These are phyloP conservation scores for Cyclostephanos invisitatus DNA, from an alignment of 108 stramenopile genomes.

Conservation along the genomic window DNA sequence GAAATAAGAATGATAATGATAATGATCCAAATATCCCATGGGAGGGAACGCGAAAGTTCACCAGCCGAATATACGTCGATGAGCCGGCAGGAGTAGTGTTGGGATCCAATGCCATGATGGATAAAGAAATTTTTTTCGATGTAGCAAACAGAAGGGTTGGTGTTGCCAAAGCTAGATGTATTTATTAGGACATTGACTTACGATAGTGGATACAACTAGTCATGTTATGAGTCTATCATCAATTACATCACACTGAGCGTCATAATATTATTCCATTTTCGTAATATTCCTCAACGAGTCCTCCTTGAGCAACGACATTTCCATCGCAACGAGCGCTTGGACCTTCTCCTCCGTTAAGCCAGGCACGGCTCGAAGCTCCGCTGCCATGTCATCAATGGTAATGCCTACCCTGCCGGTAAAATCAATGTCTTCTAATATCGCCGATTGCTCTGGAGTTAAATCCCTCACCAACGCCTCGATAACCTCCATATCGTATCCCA, in stretches of 20 bases:
- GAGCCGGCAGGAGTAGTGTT: conserved; percentile 90
- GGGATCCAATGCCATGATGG: conserved; percentile 93
- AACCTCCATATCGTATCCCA: conserved; percentile 52
- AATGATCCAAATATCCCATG: conserved; percentile 28
- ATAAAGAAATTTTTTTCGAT: conserved; percentile 92
- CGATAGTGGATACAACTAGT: not conserved
- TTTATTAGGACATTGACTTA: conserved; percentile 3
- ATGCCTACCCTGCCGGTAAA: conserved; percentile 46
- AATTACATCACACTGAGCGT: too few species aligned
- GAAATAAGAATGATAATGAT: not conserved
- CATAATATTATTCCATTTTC: conserved; percentile 30
- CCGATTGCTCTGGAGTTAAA: conserved; percentile 47
- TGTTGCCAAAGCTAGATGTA: conserved; percentile 63
- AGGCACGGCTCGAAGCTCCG: conserved; percentile 50
- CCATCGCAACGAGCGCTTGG: conserved; percentile 54
- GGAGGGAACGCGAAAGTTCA: conserved; percentile 51
- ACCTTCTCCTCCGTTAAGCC: conserved; percentile 61
- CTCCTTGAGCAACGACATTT: conserved; percentile 50
- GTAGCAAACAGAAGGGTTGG: conserved; percentile 67
- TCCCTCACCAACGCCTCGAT: conserved; percentile 40
- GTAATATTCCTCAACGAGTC: conserved; percentile 39
- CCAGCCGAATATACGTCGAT: conserved; percentile 84
- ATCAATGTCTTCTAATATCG: conserved; percentile 46
- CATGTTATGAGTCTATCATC: conserved; percentile 1
- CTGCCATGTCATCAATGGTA: conserved; percentile 37